Percentiles rank a stretch among this genome's conserved stretches.
Conservation (phyloP, 768 basidiomycete genomes). For the Hypholoma sublateritium region DNA sequence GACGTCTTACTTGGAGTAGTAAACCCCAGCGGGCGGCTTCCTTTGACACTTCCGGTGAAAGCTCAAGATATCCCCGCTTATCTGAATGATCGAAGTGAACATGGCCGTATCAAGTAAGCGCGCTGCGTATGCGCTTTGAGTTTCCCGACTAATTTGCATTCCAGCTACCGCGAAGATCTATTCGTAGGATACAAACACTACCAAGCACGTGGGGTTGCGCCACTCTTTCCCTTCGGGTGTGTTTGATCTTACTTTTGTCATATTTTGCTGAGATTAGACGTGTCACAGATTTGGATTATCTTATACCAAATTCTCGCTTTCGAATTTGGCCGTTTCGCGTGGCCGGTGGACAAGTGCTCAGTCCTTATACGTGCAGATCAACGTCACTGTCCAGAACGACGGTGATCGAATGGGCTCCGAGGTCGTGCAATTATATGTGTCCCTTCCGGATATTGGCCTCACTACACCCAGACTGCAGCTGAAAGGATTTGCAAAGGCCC, state of each 20-base stretch:
- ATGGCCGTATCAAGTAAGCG: constrained; percentile 48
- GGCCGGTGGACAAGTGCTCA: constrained; percentile 19
- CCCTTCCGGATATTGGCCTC: constrained; percentile 47
- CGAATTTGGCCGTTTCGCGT: constrained; percentile 40
- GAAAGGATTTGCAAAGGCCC: constrained; percentile 64
- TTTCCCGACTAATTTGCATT: neutral
- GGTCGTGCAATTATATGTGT: constrained; percentile 66
- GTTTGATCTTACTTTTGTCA: constrained; percentile 14
- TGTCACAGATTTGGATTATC: constrained; percentile 62
- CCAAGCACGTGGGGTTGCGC: constrained; percentile 47
- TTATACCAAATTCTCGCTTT: constrained; percentile 68
- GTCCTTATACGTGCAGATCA: constrained; percentile 35
- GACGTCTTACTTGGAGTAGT: constrained; percentile 64
- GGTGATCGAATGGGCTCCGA: constrained; percentile 56
- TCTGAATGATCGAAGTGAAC: constrained; percentile 56
- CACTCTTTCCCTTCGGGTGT: constrained; percentile 71
- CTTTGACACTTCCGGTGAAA: constrained; percentile 58
- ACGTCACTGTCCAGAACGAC: constrained; percentile 53
- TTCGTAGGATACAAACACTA: constrained; percentile 75
- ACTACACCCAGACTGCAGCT: constrained; percentile 62
- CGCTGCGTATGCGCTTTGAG: neutral
- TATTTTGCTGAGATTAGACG: neutral
- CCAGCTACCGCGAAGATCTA: constrained; percentile 56
- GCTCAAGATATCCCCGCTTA: constrained; percentile 65
- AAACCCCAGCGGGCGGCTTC: constrained; percentile 60